These are phyloP conservation scores for Cymbopogon citratus DNA, from an alignment of 176 grass and related monocot species.

Conservation along the genomic window DNA sequence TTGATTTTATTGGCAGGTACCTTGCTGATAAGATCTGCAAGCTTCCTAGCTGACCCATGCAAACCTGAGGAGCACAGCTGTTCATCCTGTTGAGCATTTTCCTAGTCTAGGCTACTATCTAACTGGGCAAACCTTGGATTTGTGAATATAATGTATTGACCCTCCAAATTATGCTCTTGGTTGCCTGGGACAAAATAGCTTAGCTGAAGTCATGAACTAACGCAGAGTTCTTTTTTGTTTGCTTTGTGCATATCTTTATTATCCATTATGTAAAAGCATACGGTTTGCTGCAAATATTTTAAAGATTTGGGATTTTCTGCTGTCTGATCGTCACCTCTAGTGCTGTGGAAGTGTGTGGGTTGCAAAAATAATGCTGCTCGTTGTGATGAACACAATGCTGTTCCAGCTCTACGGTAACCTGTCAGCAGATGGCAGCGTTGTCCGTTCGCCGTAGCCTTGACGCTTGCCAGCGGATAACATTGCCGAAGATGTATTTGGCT, in stretches of 20 bases:
- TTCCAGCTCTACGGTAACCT: neutral
- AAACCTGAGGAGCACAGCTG: neutral
- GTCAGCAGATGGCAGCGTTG: neutral
- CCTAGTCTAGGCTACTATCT: neutral
- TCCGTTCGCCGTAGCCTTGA: neutral
- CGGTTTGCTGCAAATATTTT: neutral
- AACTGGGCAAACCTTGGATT: neutral
- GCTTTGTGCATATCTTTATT: neutral
- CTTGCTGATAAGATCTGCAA: neutral
- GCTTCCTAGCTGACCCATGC: neutral
- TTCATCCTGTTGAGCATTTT: neutral
- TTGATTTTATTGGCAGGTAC: slow-evolving; percentile 13
- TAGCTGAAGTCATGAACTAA: neutral
- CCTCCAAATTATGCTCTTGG: neutral
- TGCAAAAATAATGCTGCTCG: neutral
- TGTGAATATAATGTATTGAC: slow-evolving; percentile 20
- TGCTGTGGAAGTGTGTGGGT: neutral
- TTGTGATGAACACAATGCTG: neutral
- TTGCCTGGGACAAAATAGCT: neutral
- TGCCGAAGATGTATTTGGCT: neutral
- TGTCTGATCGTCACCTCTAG: neutral
- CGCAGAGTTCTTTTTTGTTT: neutral
- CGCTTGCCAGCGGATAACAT: neutral
- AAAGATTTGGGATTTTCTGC: neutral
- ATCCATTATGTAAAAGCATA: slow-evolving; percentile 1